Evolutionary conservation across 805 yeast genomes (phyloP).

Genomic region (Maudiozyma serrabonitensis): DNA sequence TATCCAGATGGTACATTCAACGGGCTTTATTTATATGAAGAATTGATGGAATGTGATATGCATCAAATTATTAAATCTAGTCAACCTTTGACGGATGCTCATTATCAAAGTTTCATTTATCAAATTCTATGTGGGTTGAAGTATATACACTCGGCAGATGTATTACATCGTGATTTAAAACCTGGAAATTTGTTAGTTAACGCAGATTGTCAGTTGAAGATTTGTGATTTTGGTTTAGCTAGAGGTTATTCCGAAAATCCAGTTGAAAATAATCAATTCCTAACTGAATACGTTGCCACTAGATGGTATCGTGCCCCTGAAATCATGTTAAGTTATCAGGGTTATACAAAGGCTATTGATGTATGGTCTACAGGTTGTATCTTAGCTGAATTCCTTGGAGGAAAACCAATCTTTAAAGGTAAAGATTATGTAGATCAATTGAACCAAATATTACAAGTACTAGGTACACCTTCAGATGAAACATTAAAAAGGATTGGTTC

Average conservation of each 20-base stretch:
- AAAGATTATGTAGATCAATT: conserved; percentile 93
- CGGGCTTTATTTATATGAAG: conserved; percentile 90
- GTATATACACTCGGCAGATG: conserved; percentile 86
- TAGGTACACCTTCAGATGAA: conserved; percentile 86
- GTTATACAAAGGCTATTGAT: conserved; percentile 93
- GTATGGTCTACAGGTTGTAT: conserved; percentile 98
- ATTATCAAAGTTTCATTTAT: conserved; percentile 85
- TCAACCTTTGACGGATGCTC: conserved; percentile 89
- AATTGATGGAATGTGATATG: conserved; percentile 97
- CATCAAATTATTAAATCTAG: conserved; percentile 93
- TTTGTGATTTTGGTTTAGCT: conserved; percentile 94
- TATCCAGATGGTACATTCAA: conserved; percentile 64
- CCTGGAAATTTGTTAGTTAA: conserved; percentile 90
- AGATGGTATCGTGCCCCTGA: conserved; percentile 99
- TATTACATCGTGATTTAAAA: conserved; percentile 86
- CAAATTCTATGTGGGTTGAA: conserved; percentile 86
- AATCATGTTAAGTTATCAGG: conserved; percentile 88
- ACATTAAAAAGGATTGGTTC: conserved; percentile 67
- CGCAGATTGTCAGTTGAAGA: conserved; percentile 92
- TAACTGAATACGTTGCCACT: conserved; percentile 97
- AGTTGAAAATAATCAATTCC: conserved; percentile 80
- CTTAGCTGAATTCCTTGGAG: conserved; percentile 84
- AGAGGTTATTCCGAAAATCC: conserved; percentile 80
- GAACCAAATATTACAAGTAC: conserved; percentile 71
- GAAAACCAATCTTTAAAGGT: conserved; percentile 87